Base-by-base conservation (phyloP, 202 grass and related monocot species). In the Panicum hallii region DNA sequence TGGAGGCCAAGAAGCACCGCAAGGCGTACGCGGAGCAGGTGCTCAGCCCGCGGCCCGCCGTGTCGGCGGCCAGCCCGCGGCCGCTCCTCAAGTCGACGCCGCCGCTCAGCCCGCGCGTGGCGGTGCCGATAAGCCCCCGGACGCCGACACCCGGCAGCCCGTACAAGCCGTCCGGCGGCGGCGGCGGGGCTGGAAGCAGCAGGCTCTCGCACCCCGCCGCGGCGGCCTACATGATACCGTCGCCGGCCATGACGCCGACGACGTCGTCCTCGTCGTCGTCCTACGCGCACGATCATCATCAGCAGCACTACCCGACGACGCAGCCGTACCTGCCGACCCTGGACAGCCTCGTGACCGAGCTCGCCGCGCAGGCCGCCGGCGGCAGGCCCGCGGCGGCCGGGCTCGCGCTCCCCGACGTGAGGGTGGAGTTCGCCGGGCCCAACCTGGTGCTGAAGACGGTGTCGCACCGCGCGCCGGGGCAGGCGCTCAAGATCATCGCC, bases 381-480 rank as follows among this genome's bases (percentile, higher is more conserved):
- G 32, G 64, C 17, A n/a, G 56, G 43, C 38, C 61, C 0, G 38
- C 49, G 15, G 36, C 58, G 46, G 57, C 20, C 9, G 13, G 74
- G 20, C 11, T 63, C 8, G 0, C 1, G 16, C 47, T 84, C 26
- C 87, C 91, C 8, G 85, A 90, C 15, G 94, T 97, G 52, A 87
- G 70, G 64, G 91, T 97, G 87, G 91, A 97, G 91, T 97, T 97
- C 28, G 85, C 87, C 0, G 91, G 91, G 4, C 9, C 94, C 4
- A 94, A 97, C 79, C 80, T 97, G 34, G 79, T 97, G 74, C 77
- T 97, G 6, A 94, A 94, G 88, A 97, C 91, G 9, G 83, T 80
- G 65, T 97, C 90, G 38, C 77, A 64, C 26, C 82, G 58, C 16
- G 70, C 83, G 70, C 91, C 94, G 5, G 85, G 91, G 30, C 94